A percentile compares a stretch with the other conserved stretches of the same genome.
These are phyloP conservation scores for Puccinia polysora DNA, from an alignment of 1,284 basidiomycete species.

Conservation along the genomic window DNA sequence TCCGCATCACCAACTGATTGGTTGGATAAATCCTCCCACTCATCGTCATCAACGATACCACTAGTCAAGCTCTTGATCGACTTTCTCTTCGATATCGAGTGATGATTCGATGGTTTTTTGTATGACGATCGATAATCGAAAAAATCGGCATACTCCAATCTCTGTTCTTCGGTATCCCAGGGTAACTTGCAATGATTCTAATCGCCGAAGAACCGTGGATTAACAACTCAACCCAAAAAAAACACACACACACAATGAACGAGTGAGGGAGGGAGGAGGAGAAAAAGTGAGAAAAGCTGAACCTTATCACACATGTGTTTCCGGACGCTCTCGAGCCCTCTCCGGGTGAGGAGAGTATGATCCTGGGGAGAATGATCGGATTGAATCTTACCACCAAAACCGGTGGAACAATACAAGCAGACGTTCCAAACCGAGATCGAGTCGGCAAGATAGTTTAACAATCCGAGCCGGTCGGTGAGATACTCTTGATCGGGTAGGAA, in stretches of 20 bases:
- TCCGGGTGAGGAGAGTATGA: slow-evolving; percentile 47
- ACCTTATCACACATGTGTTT: slow-evolving; percentile 91
- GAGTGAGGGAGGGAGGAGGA: background rate
- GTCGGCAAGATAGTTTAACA: slow-evolving; percentile 82
- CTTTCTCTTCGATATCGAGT: slow-evolving; percentile 42
- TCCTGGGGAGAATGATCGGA: slow-evolving; percentile 44
- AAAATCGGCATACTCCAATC: slow-evolving; percentile 82
- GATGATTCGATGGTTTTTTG: slow-evolving; percentile 27
- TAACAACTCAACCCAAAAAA: background rate
- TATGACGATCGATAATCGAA: slow-evolving; percentile 87
- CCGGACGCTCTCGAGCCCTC: slow-evolving; percentile 68
- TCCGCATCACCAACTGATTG: slow-evolving; percentile 56
- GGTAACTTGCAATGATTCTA: slow-evolving; percentile 82
- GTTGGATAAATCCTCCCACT: slow-evolving; percentile 61
- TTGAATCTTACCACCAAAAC: slow-evolving; percentile 56
- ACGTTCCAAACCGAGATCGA: slow-evolving; percentile 88
- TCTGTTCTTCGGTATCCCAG: slow-evolving; percentile 74
- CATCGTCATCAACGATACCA: slow-evolving; percentile 51
- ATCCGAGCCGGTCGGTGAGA: slow-evolving; percentile 74
- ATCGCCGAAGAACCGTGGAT: background rate
- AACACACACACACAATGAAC: background rate
- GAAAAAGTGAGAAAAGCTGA: background rate
- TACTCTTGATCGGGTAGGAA: slow-evolving; percentile 93
- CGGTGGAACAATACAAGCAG: slow-evolving; percentile 71
- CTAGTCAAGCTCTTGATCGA: too few relatives aligned